Conservation (phyloP, 148 eudicot genomes). For the Drosera capensis region DNA sequence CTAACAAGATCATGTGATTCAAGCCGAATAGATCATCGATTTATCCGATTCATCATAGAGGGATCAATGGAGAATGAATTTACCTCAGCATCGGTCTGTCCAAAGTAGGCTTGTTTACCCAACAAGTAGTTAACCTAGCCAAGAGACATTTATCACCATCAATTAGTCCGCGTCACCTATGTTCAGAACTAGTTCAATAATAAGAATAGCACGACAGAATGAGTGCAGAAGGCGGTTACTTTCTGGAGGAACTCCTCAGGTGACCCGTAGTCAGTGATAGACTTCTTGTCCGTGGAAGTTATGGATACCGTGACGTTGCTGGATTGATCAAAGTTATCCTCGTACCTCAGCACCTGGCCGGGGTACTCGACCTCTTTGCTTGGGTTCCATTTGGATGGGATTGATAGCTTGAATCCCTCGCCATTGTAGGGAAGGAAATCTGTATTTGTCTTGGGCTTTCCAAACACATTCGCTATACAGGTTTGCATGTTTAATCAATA, state of each 20-base stretch:
- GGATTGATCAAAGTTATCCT: constrained; percentile 89
- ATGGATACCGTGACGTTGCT: constrained; percentile 55
- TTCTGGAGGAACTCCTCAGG: constrained; percentile 71
- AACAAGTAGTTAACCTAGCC: constrained; percentile 73
- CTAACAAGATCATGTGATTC: neutral
- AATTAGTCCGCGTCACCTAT: neutral
- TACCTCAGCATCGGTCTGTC: constrained; percentile 92
- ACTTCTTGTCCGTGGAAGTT: constrained; percentile 77
- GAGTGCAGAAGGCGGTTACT: neutral
- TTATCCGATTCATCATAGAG: neutral
- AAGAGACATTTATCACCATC: neutral
- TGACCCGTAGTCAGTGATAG: constrained; percentile 78
- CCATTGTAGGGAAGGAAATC: constrained; percentile 57
- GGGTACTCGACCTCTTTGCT: constrained; percentile 91
- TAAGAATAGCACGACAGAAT: neutral
- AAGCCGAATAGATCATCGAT: too few species aligned
- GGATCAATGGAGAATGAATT: neutral
- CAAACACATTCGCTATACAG: constrained; percentile 80
- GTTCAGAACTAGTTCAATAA: neutral
- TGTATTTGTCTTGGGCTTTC: constrained; percentile 79
- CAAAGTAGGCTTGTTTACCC: constrained; percentile 79
- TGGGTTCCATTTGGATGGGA: constrained; percentile 95
- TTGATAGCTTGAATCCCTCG: constrained; percentile 52
- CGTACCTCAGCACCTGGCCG: constrained; percentile 73
- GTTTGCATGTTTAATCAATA: too few species aligned